Evolutionary conservation across 2,329 filamentous ascomycete species (phyloP).

Genomic region (Sclerotinia borealis): DNA sequence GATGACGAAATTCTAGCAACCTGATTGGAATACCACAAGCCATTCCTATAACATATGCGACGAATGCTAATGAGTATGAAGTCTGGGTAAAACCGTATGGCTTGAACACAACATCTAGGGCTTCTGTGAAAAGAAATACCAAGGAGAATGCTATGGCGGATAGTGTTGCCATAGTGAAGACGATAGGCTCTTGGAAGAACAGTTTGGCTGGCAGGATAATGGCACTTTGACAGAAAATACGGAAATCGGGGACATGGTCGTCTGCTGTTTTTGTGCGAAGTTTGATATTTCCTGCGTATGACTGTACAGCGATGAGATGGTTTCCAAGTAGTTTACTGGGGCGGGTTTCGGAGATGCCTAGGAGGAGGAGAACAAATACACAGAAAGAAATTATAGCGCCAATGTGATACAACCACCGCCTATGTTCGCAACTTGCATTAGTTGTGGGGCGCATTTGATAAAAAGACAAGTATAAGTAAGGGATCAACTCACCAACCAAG

Average conservation of each 20-base stretch:
- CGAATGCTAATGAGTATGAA: constrained; percentile 36
- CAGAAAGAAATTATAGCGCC: constrained; percentile 35
- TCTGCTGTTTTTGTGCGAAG: constrained; percentile 33
- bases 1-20: constrained; percentile 36
- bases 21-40: constrained; percentile 39
- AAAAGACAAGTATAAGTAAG: neutral
- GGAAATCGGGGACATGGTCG: constrained; percentile 35
- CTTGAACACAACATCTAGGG: constrained; percentile 37
- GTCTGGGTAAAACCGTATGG: constrained; percentile 32
- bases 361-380: constrained; percentile 32
- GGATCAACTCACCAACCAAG: constrained; percentile 34
- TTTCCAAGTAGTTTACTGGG: constrained; percentile 38
- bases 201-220: constrained; percentile 38
- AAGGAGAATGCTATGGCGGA: constrained; percentile 39
- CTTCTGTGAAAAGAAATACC: constrained; percentile 45
- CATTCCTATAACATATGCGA: constrained; percentile 37
- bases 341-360: constrained; percentile 39
- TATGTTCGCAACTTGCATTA: constrained; percentile 15
- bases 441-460: neutral
- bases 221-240: constrained; percentile 35
- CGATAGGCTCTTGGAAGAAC: constrained; percentile 42
- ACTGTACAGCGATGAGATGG: constrained; percentile 26
- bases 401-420: constrained; percentile 42
- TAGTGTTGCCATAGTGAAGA: constrained; percentile 39
- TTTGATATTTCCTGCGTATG: constrained; percentile 23